Base-by-base conservation (phyloP, 2,329 filamentous ascomycete genomes). In the Biscogniauxia sp. region DNA sequence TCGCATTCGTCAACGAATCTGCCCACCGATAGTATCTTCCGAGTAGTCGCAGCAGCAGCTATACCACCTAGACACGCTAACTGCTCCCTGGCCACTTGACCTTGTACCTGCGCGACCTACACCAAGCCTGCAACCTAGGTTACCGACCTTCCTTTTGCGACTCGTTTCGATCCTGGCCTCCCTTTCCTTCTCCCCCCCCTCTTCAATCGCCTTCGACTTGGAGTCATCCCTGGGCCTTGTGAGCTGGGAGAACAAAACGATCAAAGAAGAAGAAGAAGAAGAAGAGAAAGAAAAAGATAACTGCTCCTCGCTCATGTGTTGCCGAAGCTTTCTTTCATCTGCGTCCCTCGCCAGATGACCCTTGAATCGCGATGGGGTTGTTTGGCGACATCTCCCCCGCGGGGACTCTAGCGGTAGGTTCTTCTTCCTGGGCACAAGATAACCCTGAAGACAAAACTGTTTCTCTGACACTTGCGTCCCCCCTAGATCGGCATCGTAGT, bases 401-500 rank as follows among this genome's bases (percentile, higher is more conserved):
- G 75, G 90, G 89, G 80, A 91, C 67, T 65, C 70, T 70, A 66
- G 62, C 69, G 28, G 65, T 69, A 59, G 49, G 66, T 66, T 28
- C 13, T n/a, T 45, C 7, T 45, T 45, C 2, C 59, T 57, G 52
- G 53, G 50, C 23, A 41, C 23, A 23, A 23, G 23, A 23, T 23
- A 23, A 5, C 23, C 23, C 23, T 20, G 37, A 41, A 3, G 17
- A 9, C 5, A 28, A 28, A 28, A 28, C 26, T 20, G 53, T 52
- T 55, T 23, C 67, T 74, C 66, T 19, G 28, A 61, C 25, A 54
- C 49, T 57, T 23, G 52, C 55, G 25, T 62, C 55, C 52, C 15
- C 13, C 62, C 57, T 73, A 96, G 92, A 84, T 98, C 73, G 95
- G 95, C 72, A 93, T 99, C 73, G 78, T 97, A 65, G 94, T 97